phyloP scores from a whole-genome alignment of 2,329 filamentous ascomycete genomes.

The Plenodomus lindquistii region DNA sequence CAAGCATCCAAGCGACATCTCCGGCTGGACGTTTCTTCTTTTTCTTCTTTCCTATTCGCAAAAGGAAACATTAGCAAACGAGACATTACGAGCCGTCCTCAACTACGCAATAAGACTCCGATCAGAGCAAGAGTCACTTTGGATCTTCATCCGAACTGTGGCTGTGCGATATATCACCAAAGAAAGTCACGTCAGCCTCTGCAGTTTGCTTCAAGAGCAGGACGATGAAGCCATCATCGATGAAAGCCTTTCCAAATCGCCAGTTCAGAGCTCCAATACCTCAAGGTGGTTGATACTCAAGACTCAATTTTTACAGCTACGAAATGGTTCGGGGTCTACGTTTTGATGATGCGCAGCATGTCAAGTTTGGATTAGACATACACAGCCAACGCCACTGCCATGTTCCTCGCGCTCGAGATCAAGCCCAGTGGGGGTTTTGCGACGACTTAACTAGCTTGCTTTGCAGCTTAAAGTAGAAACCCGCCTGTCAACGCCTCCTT shows the following conservation, averaged over 20 bases:
- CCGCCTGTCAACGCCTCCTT: too few relatives aligned
- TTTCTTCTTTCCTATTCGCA: conserved; percentile 12
- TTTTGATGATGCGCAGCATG: neutral
- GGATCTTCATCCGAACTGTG: conserved; percentile 36
- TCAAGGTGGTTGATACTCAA: neutral
- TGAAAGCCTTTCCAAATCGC: neutral
- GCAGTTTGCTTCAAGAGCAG: conserved; percentile 11
- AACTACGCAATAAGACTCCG: conserved; percentile 25
- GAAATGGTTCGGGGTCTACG: neutral
- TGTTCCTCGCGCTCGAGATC: too few relatives aligned
- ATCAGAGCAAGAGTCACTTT: conserved; percentile 36
- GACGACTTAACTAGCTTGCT: too few relatives aligned
- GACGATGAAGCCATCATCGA: neutral
- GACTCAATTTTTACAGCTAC: neutral
- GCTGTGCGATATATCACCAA: conserved; percentile 21
- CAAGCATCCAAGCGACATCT: conserved; percentile 41
- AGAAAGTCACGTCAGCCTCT: conserved; percentile 6
- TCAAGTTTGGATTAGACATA: too few relatives aligned
- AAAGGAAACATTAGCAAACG: neutral
- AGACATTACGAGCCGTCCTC: conserved; percentile 27
- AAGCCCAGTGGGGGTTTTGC: too few relatives aligned
- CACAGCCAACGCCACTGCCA: too few relatives aligned
- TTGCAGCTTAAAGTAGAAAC: too few relatives aligned
- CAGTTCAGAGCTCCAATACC: neutral
- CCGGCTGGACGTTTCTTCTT: conserved; percentile 42